Evolutionary conservation across 2,329 filamentous ascomycete species (phyloP).

Genomic region (Cladosporium sp.): DNA sequence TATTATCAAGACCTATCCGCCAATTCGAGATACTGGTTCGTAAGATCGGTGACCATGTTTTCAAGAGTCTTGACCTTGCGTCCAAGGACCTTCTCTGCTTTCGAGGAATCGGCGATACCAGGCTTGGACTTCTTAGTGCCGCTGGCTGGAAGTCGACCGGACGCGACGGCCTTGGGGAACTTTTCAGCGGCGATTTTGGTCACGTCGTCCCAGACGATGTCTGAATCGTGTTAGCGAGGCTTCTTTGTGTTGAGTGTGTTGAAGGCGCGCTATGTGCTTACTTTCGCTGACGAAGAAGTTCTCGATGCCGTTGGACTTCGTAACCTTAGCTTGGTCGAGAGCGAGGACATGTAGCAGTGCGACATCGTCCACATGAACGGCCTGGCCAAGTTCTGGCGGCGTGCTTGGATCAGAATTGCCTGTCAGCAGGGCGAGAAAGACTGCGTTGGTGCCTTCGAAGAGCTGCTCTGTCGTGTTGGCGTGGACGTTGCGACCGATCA

Average conservation of each 20-base stretch:
- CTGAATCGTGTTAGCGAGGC: background rate
- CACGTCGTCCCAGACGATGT: constrained; percentile 6
- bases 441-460: constrained; percentile 18
- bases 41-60: constrained; percentile 2
- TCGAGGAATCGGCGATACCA: background rate
- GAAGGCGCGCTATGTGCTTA: background rate
- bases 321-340: constrained; percentile 14
- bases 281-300: constrained; percentile 5
- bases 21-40: constrained; percentile 9
- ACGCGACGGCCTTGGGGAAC: constrained; percentile 8
- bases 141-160: background rate
- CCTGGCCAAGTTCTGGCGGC: constrained; percentile 14
- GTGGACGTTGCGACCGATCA: constrained; percentile 23
- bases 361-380: constrained; percentile 25
- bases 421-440: constrained; percentile 15
- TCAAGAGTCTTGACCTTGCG: constrained; percentile 3
- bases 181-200: constrained; percentile 3
- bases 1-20: background rate
- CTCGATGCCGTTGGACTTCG: background rate
- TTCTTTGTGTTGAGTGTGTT: too few species aligned
- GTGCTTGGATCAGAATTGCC: constrained; percentile 12
- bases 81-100: constrained; percentile 3
- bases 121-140: constrained; percentile 4
- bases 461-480: constrained; percentile 16
- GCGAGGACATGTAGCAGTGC: constrained; percentile 27